These are phyloP conservation scores for Amanita rubescens DNA, from an alignment of 768 basidiomycete species.

Conservation along the genomic window DNA sequence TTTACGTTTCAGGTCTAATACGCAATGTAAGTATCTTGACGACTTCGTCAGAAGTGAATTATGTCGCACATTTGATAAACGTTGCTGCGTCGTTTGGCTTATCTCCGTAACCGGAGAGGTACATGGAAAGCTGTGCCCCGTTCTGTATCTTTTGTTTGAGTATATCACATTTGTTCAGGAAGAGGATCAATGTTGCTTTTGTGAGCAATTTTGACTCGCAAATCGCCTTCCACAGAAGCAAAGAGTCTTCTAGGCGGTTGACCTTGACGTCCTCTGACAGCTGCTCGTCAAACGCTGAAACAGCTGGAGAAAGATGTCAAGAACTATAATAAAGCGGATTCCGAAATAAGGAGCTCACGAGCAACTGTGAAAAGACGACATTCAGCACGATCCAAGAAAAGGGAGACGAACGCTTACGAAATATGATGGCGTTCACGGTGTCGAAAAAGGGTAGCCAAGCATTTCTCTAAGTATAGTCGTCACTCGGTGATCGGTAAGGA, in stretches of 20 bases:
- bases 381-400: constrained; percentile 18
- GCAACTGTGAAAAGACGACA: constrained; percentile 26
- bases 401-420: constrained; percentile 40
- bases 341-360: constrained; percentile 32
- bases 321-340: background rate
- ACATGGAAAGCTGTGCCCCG: constrained; percentile 43
- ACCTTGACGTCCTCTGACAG: constrained; percentile 52
- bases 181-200: constrained; percentile 58
- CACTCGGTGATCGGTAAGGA: background rate
- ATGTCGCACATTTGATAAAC: constrained; percentile 48
- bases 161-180: constrained; percentile 70
- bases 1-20: constrained; percentile 31
- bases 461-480: constrained; percentile 37
- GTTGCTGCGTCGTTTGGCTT: constrained; percentile 48
- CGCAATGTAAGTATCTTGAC: constrained; percentile 11
- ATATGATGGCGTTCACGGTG: constrained; percentile 68
- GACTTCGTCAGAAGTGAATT: background rate
- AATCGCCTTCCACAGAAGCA: constrained; percentile 59
- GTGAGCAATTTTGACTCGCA: constrained; percentile 52
- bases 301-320: constrained; percentile 17
- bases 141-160: constrained; percentile 40
- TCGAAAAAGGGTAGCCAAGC: constrained; percentile 74
- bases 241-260: constrained; percentile 67
- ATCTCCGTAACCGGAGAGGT: constrained; percentile 55
- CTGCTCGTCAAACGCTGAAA: constrained; percentile 39